Conservation (phyloP, 768 basidiomycete species). For the Steccherinum ochraceum region DNA sequence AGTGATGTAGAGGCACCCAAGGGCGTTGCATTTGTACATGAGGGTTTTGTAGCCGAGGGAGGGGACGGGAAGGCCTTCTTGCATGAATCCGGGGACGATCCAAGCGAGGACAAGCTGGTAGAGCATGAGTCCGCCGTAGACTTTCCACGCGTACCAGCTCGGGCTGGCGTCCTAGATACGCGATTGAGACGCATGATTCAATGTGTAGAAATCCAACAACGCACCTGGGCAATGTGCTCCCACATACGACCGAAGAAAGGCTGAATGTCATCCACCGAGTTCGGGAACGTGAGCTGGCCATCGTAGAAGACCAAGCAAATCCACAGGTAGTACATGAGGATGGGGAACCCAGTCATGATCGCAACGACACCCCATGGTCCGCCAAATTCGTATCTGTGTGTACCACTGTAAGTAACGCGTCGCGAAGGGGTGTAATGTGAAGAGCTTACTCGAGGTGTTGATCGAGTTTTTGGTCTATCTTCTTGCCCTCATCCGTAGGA, state of each 20-base stretch:
- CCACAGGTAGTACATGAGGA: constrained; percentile 98
- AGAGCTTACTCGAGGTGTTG: constrained; percentile 34
- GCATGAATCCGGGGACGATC: constrained; percentile 86
- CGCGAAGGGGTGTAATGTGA: neutral
- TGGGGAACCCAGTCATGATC: constrained; percentile 92
- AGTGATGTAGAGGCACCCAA: constrained; percentile 78
- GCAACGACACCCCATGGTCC: constrained; percentile 86
- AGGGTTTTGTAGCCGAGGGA: constrained; percentile 90
- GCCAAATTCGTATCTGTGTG: constrained; percentile 86
- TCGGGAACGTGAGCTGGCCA: constrained; percentile 69
- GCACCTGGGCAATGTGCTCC: constrained; percentile 73
- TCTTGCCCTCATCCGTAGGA: constrained; percentile 62
- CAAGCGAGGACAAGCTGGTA: constrained; percentile 89
- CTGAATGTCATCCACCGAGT: constrained; percentile 58
- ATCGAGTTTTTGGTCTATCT: constrained; percentile 63
- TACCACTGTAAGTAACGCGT: neutral
- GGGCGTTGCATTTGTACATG: constrained; percentile 95
- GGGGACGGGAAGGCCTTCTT: constrained; percentile 94
- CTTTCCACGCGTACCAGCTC: constrained; percentile 81
- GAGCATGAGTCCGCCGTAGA: constrained; percentile 83
- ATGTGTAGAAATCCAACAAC: no score
- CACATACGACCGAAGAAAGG: constrained; percentile 84
- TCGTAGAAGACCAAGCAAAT: constrained; percentile 96
- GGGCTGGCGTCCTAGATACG: constrained; percentile 78
- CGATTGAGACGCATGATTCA: neutral